A percentile compares a stretch with the other conserved stretches of the same genome.
Evolutionary conservation across 495 filamentous ascomycete genomes (phyloP).

Genomic region (Neurospora sp.): DNA sequence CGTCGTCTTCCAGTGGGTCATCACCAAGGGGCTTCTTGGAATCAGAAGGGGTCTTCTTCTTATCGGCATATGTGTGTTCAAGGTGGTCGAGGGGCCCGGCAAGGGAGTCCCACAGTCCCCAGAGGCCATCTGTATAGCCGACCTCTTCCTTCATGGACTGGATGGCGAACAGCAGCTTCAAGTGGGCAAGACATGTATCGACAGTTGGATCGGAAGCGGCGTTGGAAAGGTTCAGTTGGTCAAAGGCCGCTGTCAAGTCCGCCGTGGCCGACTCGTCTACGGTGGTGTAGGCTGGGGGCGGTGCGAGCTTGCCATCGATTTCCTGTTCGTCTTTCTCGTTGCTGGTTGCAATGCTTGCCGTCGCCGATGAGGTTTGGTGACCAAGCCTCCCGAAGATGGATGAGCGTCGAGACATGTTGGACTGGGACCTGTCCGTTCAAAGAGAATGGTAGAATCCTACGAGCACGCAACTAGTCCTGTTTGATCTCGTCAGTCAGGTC

Average conservation of each 20-base stretch:
- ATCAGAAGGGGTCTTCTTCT: conserved; percentile 5
- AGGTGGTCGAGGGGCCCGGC: conserved; percentile 20
- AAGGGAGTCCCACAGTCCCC: conserved; percentile 46
- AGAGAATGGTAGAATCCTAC: not conserved
- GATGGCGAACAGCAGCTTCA: conserved; percentile 66
- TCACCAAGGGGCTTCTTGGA: not conserved
- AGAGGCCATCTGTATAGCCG: conserved; percentile 53
- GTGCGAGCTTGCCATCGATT: not conserved
- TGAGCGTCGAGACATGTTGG: conserved; percentile 1
- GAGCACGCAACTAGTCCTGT: not conserved
- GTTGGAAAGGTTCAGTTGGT: conserved; percentile 24
- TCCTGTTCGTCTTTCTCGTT: not conserved
- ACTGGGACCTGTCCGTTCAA: not conserved
- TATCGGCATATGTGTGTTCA: conserved; percentile 11
- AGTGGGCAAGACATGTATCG: conserved; percentile 57
- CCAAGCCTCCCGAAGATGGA: not conserved
- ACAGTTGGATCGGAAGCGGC: conserved; percentile 16
- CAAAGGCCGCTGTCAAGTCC: conserved; percentile 34
- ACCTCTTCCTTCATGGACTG: conserved; percentile 57
- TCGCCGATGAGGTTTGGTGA: not conserved
- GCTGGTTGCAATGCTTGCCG: not conserved
- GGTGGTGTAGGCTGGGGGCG: conserved; percentile 3
- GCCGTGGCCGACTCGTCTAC: not conserved
- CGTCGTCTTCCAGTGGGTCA: conserved; percentile 13
- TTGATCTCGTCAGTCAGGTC: not conserved